phyloP scores from a whole-genome alignment of 1,284 basidiomycete species.

The Spongispora temasekensis region DNA sequence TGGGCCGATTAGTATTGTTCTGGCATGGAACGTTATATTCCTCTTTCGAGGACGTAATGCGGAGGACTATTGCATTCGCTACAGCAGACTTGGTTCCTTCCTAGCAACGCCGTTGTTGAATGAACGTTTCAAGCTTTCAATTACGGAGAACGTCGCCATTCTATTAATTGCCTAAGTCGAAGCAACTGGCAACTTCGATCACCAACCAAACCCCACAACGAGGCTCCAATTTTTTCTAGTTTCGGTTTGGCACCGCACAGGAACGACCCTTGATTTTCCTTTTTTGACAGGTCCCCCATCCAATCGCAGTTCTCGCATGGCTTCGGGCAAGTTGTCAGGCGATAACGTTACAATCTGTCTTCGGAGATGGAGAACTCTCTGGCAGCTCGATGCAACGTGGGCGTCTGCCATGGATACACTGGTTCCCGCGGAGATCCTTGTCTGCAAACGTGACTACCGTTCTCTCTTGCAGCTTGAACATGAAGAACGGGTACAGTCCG shows the following conservation, averaged over 20 bases:
- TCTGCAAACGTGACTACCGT: conserved; percentile 9
- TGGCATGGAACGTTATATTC: conserved; percentile 9
- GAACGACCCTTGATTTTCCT: conserved; percentile 13
- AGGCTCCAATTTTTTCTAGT: conserved; percentile 7
- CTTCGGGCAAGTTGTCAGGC: conserved; percentile 15
- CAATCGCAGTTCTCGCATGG: conserved; percentile 17
- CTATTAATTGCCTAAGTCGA: conserved; percentile 1
- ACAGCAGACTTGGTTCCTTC: conserved; percentile 8
- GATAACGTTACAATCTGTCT: conserved; percentile 27
- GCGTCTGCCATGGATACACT: conserved; percentile 35
- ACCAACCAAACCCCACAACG: conserved; percentile 8
- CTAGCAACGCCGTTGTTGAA: conserved; percentile 2
- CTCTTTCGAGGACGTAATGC: conserved; percentile 1
- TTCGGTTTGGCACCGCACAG: conserved; percentile 2
- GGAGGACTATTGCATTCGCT: conserved; percentile 3
- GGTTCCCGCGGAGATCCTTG: conserved; percentile 35
- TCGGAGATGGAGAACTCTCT: conserved; percentile 9
- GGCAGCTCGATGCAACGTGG: conserved; percentile 29
- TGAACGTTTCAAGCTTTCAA: conserved; percentile 14
- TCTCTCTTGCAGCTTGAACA: too few relatives aligned
- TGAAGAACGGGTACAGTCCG: conserved; percentile 14
- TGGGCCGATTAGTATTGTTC: conserved; percentile 1
- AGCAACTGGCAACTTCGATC: conserved; percentile 14
- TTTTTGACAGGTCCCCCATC: conserved; percentile 10
- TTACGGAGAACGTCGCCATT: conserved; percentile 2